Conservation (phyloP, 768 basidiomycete species). For the Russula vinacea region DNA sequence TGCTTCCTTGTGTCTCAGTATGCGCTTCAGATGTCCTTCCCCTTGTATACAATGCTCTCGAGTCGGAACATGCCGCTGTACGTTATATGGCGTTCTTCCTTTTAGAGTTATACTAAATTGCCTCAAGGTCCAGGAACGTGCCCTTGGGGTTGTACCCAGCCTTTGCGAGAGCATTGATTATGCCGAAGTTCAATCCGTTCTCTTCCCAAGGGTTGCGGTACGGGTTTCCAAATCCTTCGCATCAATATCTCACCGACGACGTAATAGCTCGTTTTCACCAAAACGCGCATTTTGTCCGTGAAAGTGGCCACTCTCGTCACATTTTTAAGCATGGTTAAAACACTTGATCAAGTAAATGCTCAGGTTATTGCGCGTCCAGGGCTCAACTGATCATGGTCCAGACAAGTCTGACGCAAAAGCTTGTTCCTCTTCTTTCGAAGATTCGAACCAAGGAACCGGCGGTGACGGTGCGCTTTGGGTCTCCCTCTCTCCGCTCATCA, state of each 20-base stretch:
- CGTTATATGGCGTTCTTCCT: not conserved
- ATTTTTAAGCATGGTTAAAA: slow-evolving; percentile 83
- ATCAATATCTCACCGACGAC: slow-evolving; percentile 9
- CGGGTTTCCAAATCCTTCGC: slow-evolving; percentile 35
- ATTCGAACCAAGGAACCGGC: slow-evolving; percentile 95
- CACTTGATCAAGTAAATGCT: slow-evolving; percentile 71
- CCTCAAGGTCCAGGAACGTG: slow-evolving; percentile 85
- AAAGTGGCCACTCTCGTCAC: slow-evolving; percentile 87
- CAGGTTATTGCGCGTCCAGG: not conserved
- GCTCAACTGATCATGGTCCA: slow-evolving; percentile 33
- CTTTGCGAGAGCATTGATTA: slow-evolving; percentile 94
- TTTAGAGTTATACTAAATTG: slow-evolving; percentile 20
- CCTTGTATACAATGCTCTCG: slow-evolving; percentile 91
- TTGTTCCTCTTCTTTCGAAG: slow-evolving; percentile 90
- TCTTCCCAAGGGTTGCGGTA: slow-evolving; percentile 93
- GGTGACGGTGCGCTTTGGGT: slow-evolving; percentile 70
- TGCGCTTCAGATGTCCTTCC: slow-evolving; percentile 78
- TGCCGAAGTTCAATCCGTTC: slow-evolving; percentile 84
- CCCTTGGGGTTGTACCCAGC: slow-evolving; percentile 75
- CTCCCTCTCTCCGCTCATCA: not conserved
- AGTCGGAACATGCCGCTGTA: slow-evolving; percentile 87
- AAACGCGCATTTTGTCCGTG: slow-evolving; percentile 83
- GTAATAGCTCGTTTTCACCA: slow-evolving; percentile 81
- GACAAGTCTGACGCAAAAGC: slow-evolving; percentile 88
- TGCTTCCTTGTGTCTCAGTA: not conserved